Evolutionary conservation across 176 grass and related monocot species (phyloP).

Genomic region (Oryza coarctata): DNA sequence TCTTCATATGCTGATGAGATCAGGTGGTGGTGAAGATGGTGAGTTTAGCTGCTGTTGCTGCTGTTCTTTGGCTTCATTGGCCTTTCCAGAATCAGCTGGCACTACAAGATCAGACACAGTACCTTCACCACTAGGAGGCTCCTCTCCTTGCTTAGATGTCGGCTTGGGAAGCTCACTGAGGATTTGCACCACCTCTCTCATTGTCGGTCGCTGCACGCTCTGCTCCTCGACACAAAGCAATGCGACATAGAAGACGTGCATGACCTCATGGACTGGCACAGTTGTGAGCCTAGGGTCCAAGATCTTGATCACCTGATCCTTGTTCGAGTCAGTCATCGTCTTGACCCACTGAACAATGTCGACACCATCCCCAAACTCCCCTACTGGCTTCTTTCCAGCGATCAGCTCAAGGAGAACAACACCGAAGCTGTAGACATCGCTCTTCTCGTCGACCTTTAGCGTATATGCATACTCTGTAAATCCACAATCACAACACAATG

Average conservation of each 20-base stretch:
- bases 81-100: slow-evolving; percentile 19
- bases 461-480: slow-evolving; percentile 93
- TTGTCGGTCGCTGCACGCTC: slow-evolving; percentile 86
- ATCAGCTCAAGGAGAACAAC: slow-evolving; percentile 91
- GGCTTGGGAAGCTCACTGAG: slow-evolving; percentile 68
- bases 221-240: slow-evolving; percentile 95
- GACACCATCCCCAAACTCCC: slow-evolving; percentile 88
- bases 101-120: neutral
- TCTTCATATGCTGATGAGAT: slow-evolving; percentile 85
- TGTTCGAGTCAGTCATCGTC: slow-evolving; percentile 57
- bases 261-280: slow-evolving; percentile 68
- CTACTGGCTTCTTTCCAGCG: slow-evolving; percentile 80
- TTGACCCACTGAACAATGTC: slow-evolving; percentile 97
- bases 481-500: neutral
- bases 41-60: slow-evolving; percentile 27
- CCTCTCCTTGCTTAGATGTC: slow-evolving; percentile 35
- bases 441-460: slow-evolving; percentile 94
- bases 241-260: slow-evolving; percentile 86
- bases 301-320: slow-evolving; percentile 72
- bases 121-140: slow-evolving; percentile 27
- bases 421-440: slow-evolving; percentile 92
- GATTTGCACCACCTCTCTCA: slow-evolving; percentile 96
- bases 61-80: slow-evolving; percentile 46
- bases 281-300: slow-evolving; percentile 76
- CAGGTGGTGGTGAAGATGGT: slow-evolving; percentile 25